Percentiles rank a stretch among this genome's conserved stretches.
Conservation (phyloP, 768 basidiomycete species). For the Dictyophora rubrovolvata region DNA sequence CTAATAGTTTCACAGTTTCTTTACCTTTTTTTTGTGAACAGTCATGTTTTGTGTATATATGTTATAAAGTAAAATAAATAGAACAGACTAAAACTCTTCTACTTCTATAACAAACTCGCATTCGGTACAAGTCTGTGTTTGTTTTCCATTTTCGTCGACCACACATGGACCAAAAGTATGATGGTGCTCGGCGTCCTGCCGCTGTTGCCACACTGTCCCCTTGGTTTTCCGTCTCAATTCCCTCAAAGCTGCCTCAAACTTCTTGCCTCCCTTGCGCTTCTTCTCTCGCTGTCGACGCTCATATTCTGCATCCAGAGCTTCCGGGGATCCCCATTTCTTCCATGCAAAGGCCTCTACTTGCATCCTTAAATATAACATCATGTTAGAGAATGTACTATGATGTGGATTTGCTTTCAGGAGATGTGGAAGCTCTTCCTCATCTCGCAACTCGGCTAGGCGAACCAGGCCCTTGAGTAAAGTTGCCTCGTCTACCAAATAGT, state of each 20-base stretch:
- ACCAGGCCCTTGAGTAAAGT: neutral
- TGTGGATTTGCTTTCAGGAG: slow-evolving; percentile 91
- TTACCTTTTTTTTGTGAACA: too few relatives aligned
- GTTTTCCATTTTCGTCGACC: slow-evolving; percentile 40
- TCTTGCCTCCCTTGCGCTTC: slow-evolving; percentile 84
- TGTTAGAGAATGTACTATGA: slow-evolving; percentile 91
- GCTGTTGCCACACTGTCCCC: slow-evolving; percentile 82
- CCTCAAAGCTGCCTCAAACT: slow-evolving; percentile 83
- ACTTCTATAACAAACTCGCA: slow-evolving; percentile 91
- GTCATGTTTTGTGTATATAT: too few relatives aligned
- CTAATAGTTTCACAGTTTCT: neutral
- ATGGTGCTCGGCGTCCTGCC: slow-evolving; percentile 79
- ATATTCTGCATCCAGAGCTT: slow-evolving; percentile 83
- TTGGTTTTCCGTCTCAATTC: slow-evolving; percentile 79
- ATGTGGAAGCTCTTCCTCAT: slow-evolving; percentile 87
- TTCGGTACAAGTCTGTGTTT: slow-evolving; percentile 68
- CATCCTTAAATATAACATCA: slow-evolving; percentile 94
- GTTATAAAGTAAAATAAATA: too few relatives aligned
- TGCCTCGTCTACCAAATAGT: neutral
- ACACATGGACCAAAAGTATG: slow-evolving; percentile 67
- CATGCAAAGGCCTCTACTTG: slow-evolving; percentile 96
- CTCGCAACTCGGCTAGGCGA: slow-evolving; percentile 76
- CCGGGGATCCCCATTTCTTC: slow-evolving; percentile 96
- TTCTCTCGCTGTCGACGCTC: slow-evolving; percentile 70
- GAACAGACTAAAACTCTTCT: slow-evolving; percentile 54